A percentile compares a stretch with the other conserved stretches of the same genome.
Conservation (phyloP, 225 moss, liverwort and hornwort species). For the Marchantia paleacea region DNA sequence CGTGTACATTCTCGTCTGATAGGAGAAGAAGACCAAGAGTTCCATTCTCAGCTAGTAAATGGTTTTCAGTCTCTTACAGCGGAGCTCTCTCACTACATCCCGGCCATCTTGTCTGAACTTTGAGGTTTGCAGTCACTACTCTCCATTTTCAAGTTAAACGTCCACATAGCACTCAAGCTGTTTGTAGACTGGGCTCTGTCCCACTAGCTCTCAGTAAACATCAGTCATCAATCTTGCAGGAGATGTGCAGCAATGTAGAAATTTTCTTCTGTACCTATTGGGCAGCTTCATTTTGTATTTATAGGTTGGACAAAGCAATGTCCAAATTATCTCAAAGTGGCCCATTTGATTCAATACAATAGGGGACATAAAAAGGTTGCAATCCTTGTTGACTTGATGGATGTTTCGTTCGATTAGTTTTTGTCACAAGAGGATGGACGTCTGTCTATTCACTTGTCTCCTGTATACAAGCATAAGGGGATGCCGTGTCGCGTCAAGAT, state of each 20-base stretch:
- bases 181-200: conserved; percentile 5
- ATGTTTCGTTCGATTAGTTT: not conserved
- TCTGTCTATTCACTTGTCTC: not conserved
- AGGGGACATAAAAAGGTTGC: conserved; percentile 11
- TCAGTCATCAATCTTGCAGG: conserved; percentile 6
- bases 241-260: conserved; percentile 18
- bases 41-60: conserved; percentile 91
- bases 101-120: conserved; percentile 88
- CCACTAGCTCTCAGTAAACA: conserved; percentile 8
- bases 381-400: conserved; percentile 5
- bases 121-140: conserved; percentile 31
- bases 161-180: conserved; percentile 6
- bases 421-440: not conserved
- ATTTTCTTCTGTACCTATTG: not conserved
- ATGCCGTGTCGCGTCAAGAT: not conserved
- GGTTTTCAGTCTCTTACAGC: conserved; percentile 97
- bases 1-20: conserved; percentile 83
- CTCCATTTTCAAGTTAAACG: not conserved
- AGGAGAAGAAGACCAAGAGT: conserved; percentile 96
- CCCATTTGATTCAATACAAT: conserved; percentile 23
- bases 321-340: conserved; percentile 25
- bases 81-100: conserved; percentile 94
- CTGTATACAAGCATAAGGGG: not conserved
- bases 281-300: conserved; percentile 38
- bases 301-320: conserved; percentile 32